Base-by-base conservation (phyloP, 108 stramenopile species). In the Thalassiosira profunda region DNA sequence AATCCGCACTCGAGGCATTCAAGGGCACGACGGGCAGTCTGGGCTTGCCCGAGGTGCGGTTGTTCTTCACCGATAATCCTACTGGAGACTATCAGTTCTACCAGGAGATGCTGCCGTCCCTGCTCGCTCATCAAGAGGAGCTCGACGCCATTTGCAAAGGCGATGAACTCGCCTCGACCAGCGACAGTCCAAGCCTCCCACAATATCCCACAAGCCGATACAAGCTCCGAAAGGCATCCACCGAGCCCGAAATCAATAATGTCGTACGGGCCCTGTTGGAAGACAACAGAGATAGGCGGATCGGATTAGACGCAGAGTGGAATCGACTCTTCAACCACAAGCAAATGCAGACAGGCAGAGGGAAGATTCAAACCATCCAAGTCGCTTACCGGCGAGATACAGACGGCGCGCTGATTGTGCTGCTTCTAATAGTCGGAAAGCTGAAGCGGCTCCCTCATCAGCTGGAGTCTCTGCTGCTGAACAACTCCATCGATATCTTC, bases 261-360 rank as follows among this genome's bases (percentile, higher is more conserved):
- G 33, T 18, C 12, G 20, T 62, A 1, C 29, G 37, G 26, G 49
- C 68, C 0, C 56, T 76, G 37, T 48, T 11, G 26, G 53, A 62
- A 24, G 68, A 43, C 14, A 34, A 52, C 12, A 18, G 55, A 5
- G 54, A 3, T 6, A 36, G 36, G 34, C 49, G 4, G 28, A 45
- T 72, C 29, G 17, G 33, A 12, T 15, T 66, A 38, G 77, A 72
- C 60, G 36, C 42, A 34, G 62, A 70, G 49, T 79, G 77, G 61
- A 29, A 37, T 29, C 40, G 62, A 24, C 29, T 35, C 42, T 28
- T 0, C 17, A 44, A 55, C 43, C 6, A 20, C 18, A 1, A 33
- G 4, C 51, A 49, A 1, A 2, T 20, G 2, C 33, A 42, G n/a
- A 48, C 20, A 40, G 10, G 24, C 11, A 15, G 8, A 0, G 26